phyloP scores from a whole-genome alignment of 163 green algal genomes.

The Trebouxia gelatinosa region DNA sequence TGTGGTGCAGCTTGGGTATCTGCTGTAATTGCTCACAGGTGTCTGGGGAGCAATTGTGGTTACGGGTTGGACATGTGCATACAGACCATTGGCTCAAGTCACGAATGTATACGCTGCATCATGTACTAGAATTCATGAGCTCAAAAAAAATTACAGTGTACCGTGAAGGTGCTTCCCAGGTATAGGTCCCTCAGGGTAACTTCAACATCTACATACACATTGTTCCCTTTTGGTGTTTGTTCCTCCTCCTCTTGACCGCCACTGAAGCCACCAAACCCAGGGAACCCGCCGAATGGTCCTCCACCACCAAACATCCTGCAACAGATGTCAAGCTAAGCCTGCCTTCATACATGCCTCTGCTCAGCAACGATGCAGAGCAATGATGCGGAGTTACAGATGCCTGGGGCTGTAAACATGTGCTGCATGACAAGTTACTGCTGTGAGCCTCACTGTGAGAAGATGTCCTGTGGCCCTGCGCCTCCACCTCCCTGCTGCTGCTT shows the following conservation, averaged over 20 bases:
- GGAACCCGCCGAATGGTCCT: conserved; percentile 35
- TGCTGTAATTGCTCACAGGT: too few species aligned
- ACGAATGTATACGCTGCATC: too few species aligned
- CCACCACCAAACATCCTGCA: conserved; percentile 74
- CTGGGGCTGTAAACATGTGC: background rate
- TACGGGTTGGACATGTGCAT: too few species aligned
- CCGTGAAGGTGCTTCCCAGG: conserved; percentile 76
- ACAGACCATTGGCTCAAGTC: too few species aligned
- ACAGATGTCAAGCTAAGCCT: background rate
- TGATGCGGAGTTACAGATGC: background rate
- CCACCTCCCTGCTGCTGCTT: conserved; percentile 84
- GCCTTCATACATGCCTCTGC: too few species aligned
- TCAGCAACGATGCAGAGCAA: background rate
- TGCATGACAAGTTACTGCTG: background rate
- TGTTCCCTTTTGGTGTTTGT: conserved; percentile 81
- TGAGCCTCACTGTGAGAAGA: conserved; percentile 74
- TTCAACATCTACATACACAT: conserved; percentile 84
- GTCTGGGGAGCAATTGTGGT: too few species aligned
- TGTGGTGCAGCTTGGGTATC: too few species aligned
- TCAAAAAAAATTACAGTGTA: too few species aligned
- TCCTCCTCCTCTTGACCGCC: conserved; percentile 76
- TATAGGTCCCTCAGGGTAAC: conserved; percentile 93
- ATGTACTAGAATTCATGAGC: too few species aligned
- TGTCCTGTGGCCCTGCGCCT: conserved; percentile 68
- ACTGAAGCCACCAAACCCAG: conserved; percentile 58